These are phyloP conservation scores for Irpex rosettiformis DNA, from an alignment of 1,284 basidiomycete species.

Conservation along the genomic window DNA sequence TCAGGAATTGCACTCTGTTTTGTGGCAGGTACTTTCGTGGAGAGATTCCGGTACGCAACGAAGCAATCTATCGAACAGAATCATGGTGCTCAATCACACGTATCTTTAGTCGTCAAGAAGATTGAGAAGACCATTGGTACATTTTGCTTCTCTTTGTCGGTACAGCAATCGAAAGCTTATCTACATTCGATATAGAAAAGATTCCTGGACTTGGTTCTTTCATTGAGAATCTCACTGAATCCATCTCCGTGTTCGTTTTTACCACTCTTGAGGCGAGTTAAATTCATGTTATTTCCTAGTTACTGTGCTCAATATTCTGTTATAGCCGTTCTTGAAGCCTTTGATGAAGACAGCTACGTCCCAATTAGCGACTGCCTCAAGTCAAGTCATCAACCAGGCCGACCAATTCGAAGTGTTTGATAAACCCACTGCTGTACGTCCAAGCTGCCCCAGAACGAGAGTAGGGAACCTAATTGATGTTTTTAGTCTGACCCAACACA, in stretches of 20 bases:
- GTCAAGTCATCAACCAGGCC: conserved; percentile 74
- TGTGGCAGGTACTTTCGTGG: conserved; percentile 88
- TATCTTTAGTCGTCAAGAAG: conserved; percentile 65
- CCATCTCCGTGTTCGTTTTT: conserved; percentile 77
- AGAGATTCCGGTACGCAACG: conserved; percentile 51
- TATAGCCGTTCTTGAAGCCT: conserved; percentile 75
- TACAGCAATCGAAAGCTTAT: neutral
- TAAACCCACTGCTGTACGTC: conserved; percentile 60
- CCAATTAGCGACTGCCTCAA: conserved; percentile 58
- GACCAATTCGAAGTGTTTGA: conserved; percentile 87
- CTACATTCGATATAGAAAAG: conserved; percentile 42
- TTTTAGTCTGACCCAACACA: conserved; percentile 80
- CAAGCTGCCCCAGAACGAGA: neutral
- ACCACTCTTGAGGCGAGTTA: conserved; percentile 53
- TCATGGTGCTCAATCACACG: neutral
- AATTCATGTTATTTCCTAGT: conserved; percentile 2
- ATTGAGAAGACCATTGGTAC: conserved; percentile 82
- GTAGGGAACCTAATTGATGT: conserved; percentile 3
- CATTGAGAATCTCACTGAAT: conserved; percentile 82
- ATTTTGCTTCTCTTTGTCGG: conserved; percentile 25
- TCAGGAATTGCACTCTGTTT: conserved; percentile 78
- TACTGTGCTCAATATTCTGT: neutral
- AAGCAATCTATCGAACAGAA: neutral
- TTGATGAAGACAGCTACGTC: conserved; percentile 63
- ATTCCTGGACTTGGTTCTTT: conserved; percentile 68